Base-by-base conservation (phyloP, 176 grass and related monocot species). In the Phoenix roebelenii region DNA sequence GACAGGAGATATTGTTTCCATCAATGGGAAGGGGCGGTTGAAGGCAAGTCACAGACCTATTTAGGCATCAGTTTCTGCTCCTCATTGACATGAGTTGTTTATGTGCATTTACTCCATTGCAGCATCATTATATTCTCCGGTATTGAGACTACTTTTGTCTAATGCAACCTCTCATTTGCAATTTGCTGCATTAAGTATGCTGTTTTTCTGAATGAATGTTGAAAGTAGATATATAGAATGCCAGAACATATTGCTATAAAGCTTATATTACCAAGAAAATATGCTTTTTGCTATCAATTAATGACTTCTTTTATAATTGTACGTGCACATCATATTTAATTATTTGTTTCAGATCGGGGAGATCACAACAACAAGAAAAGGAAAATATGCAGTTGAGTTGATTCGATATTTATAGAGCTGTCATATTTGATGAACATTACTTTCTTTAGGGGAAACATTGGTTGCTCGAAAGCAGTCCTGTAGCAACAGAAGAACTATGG, bases 1-100 rank as follows among this genome's bases (percentile, higher is more conserved):
- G 61, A 82, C 85, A 61, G 94, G 94, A 35, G 88, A 98, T 49
- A 25, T 98, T 62, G 79, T 98, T 76, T 98, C 94, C 70, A 84
- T 93, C 63, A 89, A 81, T 64, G 88, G 85, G 12, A 70, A 80
- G 71, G 94, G 94, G 65, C 88, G 93, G 25, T 76, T 98, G 63
- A 85, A 98, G 84, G 93, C 92, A 83, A 71, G 16, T 35, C 52
- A 62, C 5, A 49, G 5, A 15, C 22, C 7, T 39, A 2, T 6
- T 14, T 44, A 44, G 35, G 35, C 35, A 44, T 44, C 35, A 12
- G 35, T 9, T 44, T 44, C 35, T 10, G 12, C 35, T 44, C 35
- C 35, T 14, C 10, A 44, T 44, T 44, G 35, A 44, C 35, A 44
- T 44, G 35, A 44, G 35, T 44, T 44, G 35, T 44, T 44, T 44